These are phyloP conservation scores for Colletotrichum chrysophilum DNA, from an alignment of 2,329 filamentous ascomycete species.

Conservation along the genomic window DNA sequence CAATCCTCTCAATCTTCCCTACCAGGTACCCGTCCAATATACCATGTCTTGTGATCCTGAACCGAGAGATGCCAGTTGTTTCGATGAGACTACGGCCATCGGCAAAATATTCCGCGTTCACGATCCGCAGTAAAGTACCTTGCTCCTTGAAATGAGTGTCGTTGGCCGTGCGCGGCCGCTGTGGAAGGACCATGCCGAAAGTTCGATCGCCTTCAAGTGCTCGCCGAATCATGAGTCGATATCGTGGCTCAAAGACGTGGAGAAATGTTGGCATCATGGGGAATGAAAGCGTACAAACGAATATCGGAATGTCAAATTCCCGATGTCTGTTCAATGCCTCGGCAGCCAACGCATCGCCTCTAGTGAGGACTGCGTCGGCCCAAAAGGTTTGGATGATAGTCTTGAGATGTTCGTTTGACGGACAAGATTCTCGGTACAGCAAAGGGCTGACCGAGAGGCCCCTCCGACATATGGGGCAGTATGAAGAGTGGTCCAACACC, in stretches of 20 bases:
- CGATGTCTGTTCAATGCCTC: conserved; percentile 63
- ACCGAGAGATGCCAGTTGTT: conserved; percentile 77
- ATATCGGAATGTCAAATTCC: conserved; percentile 71
- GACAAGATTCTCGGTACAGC: conserved; percentile 43
- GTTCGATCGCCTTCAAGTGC: conserved; percentile 74
- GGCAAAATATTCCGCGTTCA: conserved; percentile 73
- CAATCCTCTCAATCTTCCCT: conserved; percentile 76
- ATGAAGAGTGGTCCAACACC: conserved; percentile 76
- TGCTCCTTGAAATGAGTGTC: conserved; percentile 67
- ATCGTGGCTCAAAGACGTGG: conserved; percentile 91
- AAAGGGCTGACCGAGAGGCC: conserved; percentile 57
- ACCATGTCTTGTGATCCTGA: conserved; percentile 70
- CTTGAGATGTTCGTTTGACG: conserved; percentile 67
- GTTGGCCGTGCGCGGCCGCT: conserved; percentile 46
- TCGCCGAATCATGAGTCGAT: conserved; percentile 86
- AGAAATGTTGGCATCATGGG: conserved; percentile 85
- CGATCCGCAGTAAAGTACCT: conserved; percentile 79
- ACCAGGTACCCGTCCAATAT: conserved; percentile 79
- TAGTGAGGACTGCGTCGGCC: conserved; percentile 65
- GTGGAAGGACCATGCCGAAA: conserved; percentile 87
- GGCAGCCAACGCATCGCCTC: conserved; percentile 58
- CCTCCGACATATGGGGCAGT: conserved; percentile 83
- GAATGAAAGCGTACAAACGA: conserved; percentile 83
- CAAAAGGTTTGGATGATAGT: conserved; percentile 73
- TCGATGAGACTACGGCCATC: conserved; percentile 86